These are phyloP conservation scores for Ustilago bromivora DNA, from an alignment of 1,284 basidiomycete species.

Conservation along the genomic window DNA sequence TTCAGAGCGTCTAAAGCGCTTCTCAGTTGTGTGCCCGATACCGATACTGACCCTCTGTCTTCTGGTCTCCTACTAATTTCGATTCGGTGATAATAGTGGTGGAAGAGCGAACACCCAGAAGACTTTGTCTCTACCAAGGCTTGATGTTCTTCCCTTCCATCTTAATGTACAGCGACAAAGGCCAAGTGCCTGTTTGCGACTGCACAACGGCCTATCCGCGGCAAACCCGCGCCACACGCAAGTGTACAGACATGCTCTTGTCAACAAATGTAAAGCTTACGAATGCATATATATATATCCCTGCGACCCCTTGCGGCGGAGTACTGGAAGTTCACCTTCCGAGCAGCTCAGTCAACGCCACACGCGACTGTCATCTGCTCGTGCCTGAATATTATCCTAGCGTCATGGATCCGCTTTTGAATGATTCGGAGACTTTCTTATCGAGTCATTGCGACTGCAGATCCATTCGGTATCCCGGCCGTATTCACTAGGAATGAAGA, in stretches of 20 bases:
- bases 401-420: too few relatives aligned
- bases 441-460: too few relatives aligned
- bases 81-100: slow-evolving; percentile 26
- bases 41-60: neutral
- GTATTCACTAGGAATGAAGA: too few relatives aligned
- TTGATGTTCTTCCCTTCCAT: neutral
- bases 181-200: neutral
- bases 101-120: slow-evolving; percentile 54
- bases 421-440: too few relatives aligned
- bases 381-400: too few relatives aligned
- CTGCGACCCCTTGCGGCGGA: neutral
- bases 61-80: neutral
- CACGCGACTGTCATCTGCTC: neutral
- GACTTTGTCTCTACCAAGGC: slow-evolving; percentile 41
- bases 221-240: neutral
- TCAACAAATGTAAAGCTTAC: neutral
- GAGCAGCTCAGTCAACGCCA: neutral
- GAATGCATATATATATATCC: neutral
- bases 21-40: neutral
- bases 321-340: neutral
- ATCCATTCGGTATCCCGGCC: too few relatives aligned
- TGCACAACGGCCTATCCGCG: neutral
- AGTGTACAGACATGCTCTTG: neutral
- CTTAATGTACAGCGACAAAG: neutral
- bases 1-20: neutral